Base-by-base conservation (phyloP, 768 basidiomycete genomes). In the Pulveroboletus ravenelii region DNA sequence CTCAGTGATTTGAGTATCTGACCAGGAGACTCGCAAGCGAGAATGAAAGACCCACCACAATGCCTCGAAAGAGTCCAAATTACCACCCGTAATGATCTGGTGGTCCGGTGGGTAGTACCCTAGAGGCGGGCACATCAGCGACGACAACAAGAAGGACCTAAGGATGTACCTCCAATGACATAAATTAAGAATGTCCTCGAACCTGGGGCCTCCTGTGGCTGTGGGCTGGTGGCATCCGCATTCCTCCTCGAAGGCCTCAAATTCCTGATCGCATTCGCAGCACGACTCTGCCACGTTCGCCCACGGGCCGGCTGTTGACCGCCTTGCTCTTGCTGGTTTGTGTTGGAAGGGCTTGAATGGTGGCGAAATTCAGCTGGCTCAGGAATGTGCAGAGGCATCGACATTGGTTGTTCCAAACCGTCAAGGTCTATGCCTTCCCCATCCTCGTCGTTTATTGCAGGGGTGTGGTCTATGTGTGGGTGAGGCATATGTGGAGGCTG, bases 81-180 rank as follows among this genome's bases (percentile, higher is more conserved):
- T 80, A 56, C 82, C 81, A 20, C 87, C 88, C n/a, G 84, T 86
- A 38, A 95, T 82, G 54, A 97, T 85, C 45, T 82, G 88, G 65
- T 95, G 93, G 59, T 89, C 84, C 13, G 88, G 85, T 1, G 92
- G 90, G 64, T 95, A 96, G 62, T 93, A 91, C n/a, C 93, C 93
- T 88, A 54, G 35, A 39, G 50, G 32, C 10, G 41, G 30, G 45
- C 31, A 41, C 30, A 50, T 56, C 42, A 57, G 39, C 45, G 23
- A 47, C 14, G 36, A 47, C 13, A 2, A 10, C 15, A 32, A 18
- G 14, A 30, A 23, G 5, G 9, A 39, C 13, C 15, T 5, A 43
- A 32, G 45, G 42, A 67, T 77, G 44, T 54, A 81, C 87, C 87
- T 45, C 89, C 88, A 63, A 91, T 89, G 53, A 94, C 91, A 70